Evolutionary conservation across 148 eudicot genomes (phyloP).

Genomic region (Cornus controversa): DNA sequence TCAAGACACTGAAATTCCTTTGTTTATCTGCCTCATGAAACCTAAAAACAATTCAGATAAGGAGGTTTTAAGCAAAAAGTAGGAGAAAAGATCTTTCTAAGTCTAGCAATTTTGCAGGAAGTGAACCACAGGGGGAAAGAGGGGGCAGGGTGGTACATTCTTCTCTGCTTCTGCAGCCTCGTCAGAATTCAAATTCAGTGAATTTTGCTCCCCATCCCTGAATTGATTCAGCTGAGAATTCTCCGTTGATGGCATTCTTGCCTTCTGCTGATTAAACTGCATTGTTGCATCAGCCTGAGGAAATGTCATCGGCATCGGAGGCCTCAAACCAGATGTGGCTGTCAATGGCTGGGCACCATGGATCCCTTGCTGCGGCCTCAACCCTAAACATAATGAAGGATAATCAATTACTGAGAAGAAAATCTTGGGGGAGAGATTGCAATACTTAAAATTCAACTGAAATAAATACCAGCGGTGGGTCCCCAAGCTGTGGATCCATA

Average conservation of each 20-base stretch:
- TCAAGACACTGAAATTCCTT: not conserved
- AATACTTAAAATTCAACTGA: slow-evolving; percentile 14
- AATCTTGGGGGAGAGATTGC: not conserved
- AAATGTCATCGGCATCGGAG: slow-evolving; percentile 39
- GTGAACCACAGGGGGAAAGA: not conserved
- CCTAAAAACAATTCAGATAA: not conserved
- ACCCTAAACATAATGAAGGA: slow-evolving; percentile 41
- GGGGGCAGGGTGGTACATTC: slow-evolving; percentile 45
- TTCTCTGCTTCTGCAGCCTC: slow-evolving; percentile 53
- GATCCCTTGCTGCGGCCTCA: slow-evolving; percentile 66
- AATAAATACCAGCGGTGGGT: slow-evolving; percentile 49
- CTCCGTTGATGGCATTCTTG: slow-evolving; percentile 34
- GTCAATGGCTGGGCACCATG: slow-evolving; percentile 47
- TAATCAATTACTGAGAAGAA: not conserved
- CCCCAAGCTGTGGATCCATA: slow-evolving; percentile 70
- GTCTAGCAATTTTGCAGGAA: not conserved
- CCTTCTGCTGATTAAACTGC: slow-evolving; percentile 59
- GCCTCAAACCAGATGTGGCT: slow-evolving; percentile 61
- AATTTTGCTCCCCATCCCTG: slow-evolving; percentile 50
- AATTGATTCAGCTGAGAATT: slow-evolving; percentile 44
- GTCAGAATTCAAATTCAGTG: slow-evolving; percentile 30
- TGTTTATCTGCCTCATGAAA: no score
- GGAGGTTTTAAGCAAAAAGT: not conserved
- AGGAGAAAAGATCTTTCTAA: not conserved
- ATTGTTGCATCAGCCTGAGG: slow-evolving; percentile 42